Base-by-base conservation (phyloP, 192 early-diverging fungal species). In the Dispira parvispora region DNA sequence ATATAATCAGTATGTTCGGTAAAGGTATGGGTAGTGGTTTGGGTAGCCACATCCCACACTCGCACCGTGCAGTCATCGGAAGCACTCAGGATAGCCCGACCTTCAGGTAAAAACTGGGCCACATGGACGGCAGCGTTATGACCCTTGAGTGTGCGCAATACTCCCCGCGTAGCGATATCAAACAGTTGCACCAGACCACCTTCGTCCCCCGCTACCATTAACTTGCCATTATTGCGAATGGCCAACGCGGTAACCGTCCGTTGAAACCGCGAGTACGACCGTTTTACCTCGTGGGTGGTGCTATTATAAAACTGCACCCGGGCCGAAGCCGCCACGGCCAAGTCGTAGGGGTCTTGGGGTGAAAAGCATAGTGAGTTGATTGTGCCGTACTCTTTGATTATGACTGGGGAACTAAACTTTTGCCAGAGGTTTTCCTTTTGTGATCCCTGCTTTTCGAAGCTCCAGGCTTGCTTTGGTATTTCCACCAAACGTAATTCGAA, bases 131-230 rank as follows among this genome's bases (percentile, higher is more conserved):
- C 85, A 45, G 83, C 73, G 32, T 68, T 73, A 68, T 86, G 84
- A 11, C 82, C 84, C 46, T 63, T 62, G 65, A 88, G 71, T 27
- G 82, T 77, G 28, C 84, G 76, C 66, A 90, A 70, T 65, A 90
- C 81, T n/a, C 82, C 73, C 52, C 85, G 75, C 43, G 77, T 82
- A 49, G 69, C 65, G 46, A 79, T 73, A 62, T 88, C 81, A 68
- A 88, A 87, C 52, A 91, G 69, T 69, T 94, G 92, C 26, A 99
- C 84, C 62, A 86, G 63, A 52, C 92, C 92, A 23, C 82, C 80
- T 46, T 84, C 88, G 78, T 97, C 94, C 57, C 94, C 92, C 11
- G 92, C 93, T 18, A 96, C 88, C 21, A 99, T 65, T 45, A 99
- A 75, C 72, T 91, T 90, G 27, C 91, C 92, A 71, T 97, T 94